phyloP scores from a whole-genome alignment of 805 yeast genomes.

The Candida krabiensis region DNA sequence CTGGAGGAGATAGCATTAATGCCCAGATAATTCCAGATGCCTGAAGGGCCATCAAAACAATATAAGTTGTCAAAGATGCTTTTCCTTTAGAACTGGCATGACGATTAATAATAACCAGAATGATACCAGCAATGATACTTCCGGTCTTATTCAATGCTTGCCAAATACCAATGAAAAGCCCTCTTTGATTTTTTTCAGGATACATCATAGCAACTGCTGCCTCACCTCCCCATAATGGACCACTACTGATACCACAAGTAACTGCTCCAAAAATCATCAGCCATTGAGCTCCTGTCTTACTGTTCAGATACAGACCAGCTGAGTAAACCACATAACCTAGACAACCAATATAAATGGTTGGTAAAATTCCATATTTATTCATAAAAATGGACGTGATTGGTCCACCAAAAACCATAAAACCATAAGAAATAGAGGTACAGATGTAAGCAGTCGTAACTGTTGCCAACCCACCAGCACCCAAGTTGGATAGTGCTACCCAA shows the following conservation, averaged over 20 bases:
- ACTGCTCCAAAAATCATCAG: constrained; percentile 26
- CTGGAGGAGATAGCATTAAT: constrained; percentile 22
- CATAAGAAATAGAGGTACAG: constrained; percentile 24
- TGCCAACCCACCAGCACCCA: constrained; percentile 28
- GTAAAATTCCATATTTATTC: constrained; percentile 21
- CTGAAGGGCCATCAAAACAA: constrained; percentile 25
- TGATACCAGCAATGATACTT: constrained; percentile 27
- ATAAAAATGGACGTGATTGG: constrained; percentile 20
- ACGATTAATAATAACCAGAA: constrained; percentile 16
- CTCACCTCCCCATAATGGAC: constrained; percentile 29
- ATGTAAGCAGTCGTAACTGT: constrained; percentile 4
- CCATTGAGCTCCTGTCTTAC: constrained; percentile 25
- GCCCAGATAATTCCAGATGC: constrained; percentile 22
- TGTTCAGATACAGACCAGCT: constrained; percentile 28
- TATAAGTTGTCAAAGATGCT: constrained; percentile 23
- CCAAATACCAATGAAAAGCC: constrained; percentile 29
- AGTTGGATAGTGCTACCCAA: constrained; percentile 20
- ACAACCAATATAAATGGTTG: constrained; percentile 17
- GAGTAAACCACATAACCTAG: constrained; percentile 22
- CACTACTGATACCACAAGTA: constrained; percentile 25
- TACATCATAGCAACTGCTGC: constrained; percentile 26
- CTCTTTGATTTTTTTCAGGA: constrained; percentile 23
- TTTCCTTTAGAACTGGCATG: constrained; percentile 14
- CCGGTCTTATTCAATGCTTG: constrained; percentile 25
- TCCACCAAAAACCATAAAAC: constrained; percentile 19